A percentile compares a stretch with the other conserved stretches of the same genome.
These are phyloP conservation scores for Pseudogymnoascus sp. DNA, from an alignment of 2,329 filamentous ascomycete genomes.

Conservation along the genomic window DNA sequence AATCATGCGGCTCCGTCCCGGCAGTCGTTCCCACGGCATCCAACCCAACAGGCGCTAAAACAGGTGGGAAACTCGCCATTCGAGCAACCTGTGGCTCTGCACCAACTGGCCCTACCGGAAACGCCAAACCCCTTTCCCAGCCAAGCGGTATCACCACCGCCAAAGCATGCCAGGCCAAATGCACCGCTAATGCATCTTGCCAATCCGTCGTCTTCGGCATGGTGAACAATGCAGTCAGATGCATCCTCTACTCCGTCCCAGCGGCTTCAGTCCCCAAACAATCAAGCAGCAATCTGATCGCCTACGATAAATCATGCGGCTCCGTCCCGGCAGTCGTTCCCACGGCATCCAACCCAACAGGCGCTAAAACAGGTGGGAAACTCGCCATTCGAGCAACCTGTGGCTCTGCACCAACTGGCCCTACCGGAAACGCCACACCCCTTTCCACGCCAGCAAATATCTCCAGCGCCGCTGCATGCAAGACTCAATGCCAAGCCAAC, in stretches of 20 bases:
- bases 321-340: no score
- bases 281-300: no score
- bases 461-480: conserved; percentile 3
- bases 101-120: not conserved
- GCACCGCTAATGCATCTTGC: no score
- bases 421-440: conserved; percentile 5
- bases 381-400: conserved; percentile 6
- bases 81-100: conserved; percentile 4
- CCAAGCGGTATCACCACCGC: conserved; percentile 9
- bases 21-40: not conserved
- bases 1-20: no score
- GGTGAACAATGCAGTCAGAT: no score
- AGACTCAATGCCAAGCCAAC: conserved; percentile 9
- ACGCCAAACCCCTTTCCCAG: conserved; percentile 5
- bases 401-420: conserved; percentile 7
- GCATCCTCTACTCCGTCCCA: no score
- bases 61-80: conserved; percentile 7
- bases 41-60: conserved; percentile 14
- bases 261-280: no score
- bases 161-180: no score
- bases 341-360: not conserved
- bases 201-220: no score
- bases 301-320: no score
- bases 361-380: conserved; percentile 7
- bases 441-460: not conserved